Base-by-base conservation (phyloP, 495 filamentous ascomycete species). In the Penicillium dipodomyicola region DNA sequence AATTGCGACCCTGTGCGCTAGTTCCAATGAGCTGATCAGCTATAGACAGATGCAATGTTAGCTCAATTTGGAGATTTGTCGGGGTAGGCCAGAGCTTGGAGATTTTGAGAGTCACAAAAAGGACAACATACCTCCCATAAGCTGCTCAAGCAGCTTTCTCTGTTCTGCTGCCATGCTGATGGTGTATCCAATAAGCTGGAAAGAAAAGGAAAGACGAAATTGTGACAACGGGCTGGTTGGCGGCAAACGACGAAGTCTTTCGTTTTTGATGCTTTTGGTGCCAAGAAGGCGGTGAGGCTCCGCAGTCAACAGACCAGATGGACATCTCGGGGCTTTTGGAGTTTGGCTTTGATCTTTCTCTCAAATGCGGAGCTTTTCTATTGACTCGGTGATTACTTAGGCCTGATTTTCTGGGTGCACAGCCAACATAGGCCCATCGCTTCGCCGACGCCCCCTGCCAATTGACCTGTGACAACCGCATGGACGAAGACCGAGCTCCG, bases 71-170 rank as follows among this genome's bases (percentile, higher is more conserved):
- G 32, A 32, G 53, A 41, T 37, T 49, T 33, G 47, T 48, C 58
- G 29, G 20, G 33, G 22, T 44, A 14, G 50, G 39, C 19, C 39
- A 29, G 29, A 53, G 48, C 47, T 49, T 52, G 42, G 44, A n/a
- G 49, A 43, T 41, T 42, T 37, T 46, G 54, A 49, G 57, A 49
- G 25, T 15, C 15, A 10, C 10, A 17, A 11, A 49, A 30, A 30
- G 44, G 45, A 15, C 10, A 27, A 65, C 70, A 35, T 74, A 80
- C 77, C 76, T 81, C 84, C 82, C 83, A 85, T 85, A 52, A 86
- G 82, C 80, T 80, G 81, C 89, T 91, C 90, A 23, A 97, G 88
- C 82, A 96, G 85, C 82, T 93, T 94, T 71, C 92, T 82, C 73
- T 96, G 91, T 83, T 97, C 92, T 49, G 92, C 91, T 54, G 92